These are phyloP conservation scores for Chlorella sp. DNA, from an alignment of 139 green algal species.

Conservation along the genomic window DNA sequence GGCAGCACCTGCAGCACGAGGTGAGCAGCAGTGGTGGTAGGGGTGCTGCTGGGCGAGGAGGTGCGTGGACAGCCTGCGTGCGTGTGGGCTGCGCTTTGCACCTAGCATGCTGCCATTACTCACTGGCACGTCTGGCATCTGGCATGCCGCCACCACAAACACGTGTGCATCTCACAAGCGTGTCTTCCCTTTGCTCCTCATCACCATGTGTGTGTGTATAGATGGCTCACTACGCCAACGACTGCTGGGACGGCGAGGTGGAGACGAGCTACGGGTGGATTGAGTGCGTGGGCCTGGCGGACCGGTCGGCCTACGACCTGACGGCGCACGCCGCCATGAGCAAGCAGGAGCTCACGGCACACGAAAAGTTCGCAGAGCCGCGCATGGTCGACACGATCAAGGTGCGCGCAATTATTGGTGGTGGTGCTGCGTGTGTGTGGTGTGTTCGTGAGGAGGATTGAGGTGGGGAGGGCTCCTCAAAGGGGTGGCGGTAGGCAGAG, in stretches of 20 bases:
- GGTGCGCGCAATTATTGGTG: neutral
- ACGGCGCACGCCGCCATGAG: constrained; percentile 56
- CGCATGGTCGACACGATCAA: constrained; percentile 55
- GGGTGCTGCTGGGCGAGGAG: no score
- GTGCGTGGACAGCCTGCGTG: no score
- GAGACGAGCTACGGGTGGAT: constrained; percentile 96
- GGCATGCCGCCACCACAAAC: neutral
- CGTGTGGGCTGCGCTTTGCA: no score
- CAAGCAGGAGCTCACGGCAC: constrained; percentile 79
- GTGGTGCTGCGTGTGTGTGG: no score
- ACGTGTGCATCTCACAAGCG: neutral
- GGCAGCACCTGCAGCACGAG: constrained; percentile 97
- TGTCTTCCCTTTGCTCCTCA: neutral
- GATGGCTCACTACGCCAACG: constrained; percentile 53
- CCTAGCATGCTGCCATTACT: no score
- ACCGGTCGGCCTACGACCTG: constrained; percentile 93
- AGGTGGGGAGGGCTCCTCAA: no score
- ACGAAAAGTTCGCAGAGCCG: constrained; percentile 82
- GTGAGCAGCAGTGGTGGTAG: no score
- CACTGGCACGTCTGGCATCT: neutral
- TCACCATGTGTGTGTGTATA: constrained; percentile 5
- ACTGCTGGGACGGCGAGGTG: constrained; percentile 96
- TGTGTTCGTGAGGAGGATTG: no score
- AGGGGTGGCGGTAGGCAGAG: no score
- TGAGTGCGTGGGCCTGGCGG: constrained; percentile 95